These are phyloP conservation scores for Aureobasidium sp. DNA, from an alignment of 2,329 filamentous ascomycete species.

Conservation along the genomic window DNA sequence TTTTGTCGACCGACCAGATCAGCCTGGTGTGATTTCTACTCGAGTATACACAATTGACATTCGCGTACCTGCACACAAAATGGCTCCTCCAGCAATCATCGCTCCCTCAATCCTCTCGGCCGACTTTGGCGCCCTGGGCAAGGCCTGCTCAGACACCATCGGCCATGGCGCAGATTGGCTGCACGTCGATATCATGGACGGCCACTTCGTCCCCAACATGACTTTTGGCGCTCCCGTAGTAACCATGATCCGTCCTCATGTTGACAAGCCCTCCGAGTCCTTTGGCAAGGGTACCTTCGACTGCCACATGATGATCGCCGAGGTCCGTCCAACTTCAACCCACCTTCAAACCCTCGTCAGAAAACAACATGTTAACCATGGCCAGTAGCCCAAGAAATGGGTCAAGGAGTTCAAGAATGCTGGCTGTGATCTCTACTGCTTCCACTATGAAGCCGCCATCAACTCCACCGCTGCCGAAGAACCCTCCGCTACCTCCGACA, in stretches of 20 bases:
- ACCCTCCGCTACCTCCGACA: constrained; percentile 59
- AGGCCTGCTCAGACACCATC: constrained; percentile 81
- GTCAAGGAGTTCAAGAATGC: constrained; percentile 89
- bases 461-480: constrained; percentile 72
- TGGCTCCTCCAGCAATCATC: constrained; percentile 89
- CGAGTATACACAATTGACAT: no score
- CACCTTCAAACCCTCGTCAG: neutral
- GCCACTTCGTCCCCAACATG: constrained; percentile 97
- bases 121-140: constrained; percentile 83
- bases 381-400: constrained; percentile 83
- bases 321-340: constrained; percentile 45
- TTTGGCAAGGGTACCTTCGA: constrained; percentile 89
- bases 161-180: constrained; percentile 82
- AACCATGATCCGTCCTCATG: constrained; percentile 81
- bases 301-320: constrained; percentile 99
- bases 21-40: neutral
- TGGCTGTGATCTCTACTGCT: constrained; percentile 98
- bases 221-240: constrained; percentile 95
- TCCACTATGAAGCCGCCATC: constrained; percentile 95
- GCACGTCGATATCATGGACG: constrained; percentile 97
- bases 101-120: constrained; percentile 97
- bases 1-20: neutral
- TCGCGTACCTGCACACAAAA: constrained; percentile 30
- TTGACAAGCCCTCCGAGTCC: constrained; percentile 61
- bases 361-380: neutral